Conservation (phyloP, 768 basidiomycete genomes). For the Tephrocybe sp. region DNA sequence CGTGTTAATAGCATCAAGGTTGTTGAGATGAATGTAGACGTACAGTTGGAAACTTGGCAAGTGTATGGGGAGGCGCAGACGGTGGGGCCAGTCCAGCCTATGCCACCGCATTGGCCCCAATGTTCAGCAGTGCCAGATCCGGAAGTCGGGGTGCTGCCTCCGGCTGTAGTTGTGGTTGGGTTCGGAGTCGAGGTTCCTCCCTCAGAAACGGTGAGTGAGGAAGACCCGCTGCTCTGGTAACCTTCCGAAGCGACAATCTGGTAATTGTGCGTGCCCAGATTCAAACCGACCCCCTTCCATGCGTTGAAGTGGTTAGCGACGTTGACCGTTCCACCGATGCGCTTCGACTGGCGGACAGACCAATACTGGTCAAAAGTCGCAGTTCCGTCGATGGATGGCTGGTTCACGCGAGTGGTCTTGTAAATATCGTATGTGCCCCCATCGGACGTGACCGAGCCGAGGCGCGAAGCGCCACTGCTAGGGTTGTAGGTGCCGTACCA, state of each 20-base stretch:
- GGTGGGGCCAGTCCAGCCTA: constrained; percentile 19
- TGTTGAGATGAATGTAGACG: background rate
- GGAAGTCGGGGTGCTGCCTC: background rate
- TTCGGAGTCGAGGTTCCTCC: background rate
- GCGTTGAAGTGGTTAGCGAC: constrained; percentile 28
- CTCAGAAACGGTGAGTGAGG: constrained; percentile 8
- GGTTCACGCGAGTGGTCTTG: too few relatives aligned
- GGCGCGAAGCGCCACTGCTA: too few relatives aligned
- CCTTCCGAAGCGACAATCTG: constrained; percentile 47
- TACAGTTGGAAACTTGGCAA: constrained; percentile 15
- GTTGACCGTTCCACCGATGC: too few relatives aligned
- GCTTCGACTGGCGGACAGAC: too few relatives aligned
- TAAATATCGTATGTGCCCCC: too few relatives aligned
- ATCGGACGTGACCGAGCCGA: too few relatives aligned
- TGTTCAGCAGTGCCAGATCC: constrained; percentile 6
- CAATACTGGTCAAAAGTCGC: too few relatives aligned
- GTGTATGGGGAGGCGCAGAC: constrained; percentile 21
- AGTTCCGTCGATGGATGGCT: too few relatives aligned
- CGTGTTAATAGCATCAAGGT: too few relatives aligned
- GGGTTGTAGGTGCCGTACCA: too few relatives aligned
- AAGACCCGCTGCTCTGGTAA: constrained; percentile 35
- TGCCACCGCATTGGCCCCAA: constrained; percentile 14
- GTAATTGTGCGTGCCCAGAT: constrained; percentile 37
- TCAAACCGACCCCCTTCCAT: constrained; percentile 36
- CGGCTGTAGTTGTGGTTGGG: background rate